Conservation (phyloP, 768 basidiomycete species). For the Astraeus odoratus region DNA sequence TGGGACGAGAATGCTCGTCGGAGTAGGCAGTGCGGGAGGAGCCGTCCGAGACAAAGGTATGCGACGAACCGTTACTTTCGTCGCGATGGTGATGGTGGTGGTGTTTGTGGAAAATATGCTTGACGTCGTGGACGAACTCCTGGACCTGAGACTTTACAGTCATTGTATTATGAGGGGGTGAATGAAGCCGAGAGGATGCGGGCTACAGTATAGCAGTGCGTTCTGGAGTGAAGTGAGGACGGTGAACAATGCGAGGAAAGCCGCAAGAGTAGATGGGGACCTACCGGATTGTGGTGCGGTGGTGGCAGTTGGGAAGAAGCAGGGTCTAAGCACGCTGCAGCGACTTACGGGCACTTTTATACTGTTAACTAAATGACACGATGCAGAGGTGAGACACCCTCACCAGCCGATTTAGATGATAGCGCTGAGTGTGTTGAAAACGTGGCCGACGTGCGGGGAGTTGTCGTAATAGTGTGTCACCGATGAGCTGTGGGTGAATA, state of each 20-base stretch:
- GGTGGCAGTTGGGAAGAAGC: background rate
- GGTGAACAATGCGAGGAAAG: slow-evolving; percentile 4
- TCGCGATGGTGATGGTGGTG: slow-evolving; percentile 15
- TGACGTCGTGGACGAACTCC: slow-evolving; percentile 25
- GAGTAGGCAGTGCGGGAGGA: slow-evolving; percentile 9
- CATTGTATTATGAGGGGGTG: slow-evolving; percentile 10
- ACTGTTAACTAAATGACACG: background rate
- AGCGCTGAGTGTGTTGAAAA: background rate
- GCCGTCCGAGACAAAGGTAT: slow-evolving; percentile 5
- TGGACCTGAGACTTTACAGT: slow-evolving; percentile 26
- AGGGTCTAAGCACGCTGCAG: slow-evolving; percentile 6
- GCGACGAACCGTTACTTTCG: slow-evolving; percentile 7
- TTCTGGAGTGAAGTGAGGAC: no score
- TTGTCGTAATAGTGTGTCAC: no score
- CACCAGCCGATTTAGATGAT: slow-evolving; percentile 1
- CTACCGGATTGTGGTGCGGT: slow-evolving; percentile 1
- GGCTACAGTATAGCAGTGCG: background rate
- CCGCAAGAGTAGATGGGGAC: slow-evolving; percentile 5
- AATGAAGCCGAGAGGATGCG: background rate
- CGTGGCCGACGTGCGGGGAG: no score
- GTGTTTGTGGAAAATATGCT: slow-evolving; percentile 24
- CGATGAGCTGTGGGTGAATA: no score
- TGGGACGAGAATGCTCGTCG: slow-evolving; percentile 6
- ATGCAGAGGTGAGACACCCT: no score
- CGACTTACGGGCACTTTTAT: slow-evolving; percentile 3